Conservation (phyloP, 768 basidiomycete species). For the Tulasnella sp. region DNA sequence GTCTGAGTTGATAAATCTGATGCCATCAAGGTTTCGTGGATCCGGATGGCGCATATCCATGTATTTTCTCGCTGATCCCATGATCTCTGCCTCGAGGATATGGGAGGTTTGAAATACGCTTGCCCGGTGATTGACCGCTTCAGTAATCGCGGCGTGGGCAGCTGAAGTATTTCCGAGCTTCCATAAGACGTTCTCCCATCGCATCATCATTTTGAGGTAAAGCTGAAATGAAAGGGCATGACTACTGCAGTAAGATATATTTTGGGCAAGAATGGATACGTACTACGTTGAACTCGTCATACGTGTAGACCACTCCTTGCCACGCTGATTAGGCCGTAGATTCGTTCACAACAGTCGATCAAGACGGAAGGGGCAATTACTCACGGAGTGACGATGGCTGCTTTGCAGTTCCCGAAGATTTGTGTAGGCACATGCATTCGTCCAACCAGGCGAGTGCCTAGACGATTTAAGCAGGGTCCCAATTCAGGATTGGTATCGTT, state of each 20-base stretch:
- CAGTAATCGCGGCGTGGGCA: constrained; percentile 41
- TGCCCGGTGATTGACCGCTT: background rate
- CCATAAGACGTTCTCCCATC: constrained; percentile 42
- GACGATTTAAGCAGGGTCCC: too few relatives aligned
- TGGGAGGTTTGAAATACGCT: background rate
- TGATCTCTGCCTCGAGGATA: background rate
- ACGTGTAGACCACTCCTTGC: background rate
- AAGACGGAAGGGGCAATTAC: background rate
- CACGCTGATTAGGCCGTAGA: background rate
- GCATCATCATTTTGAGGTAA: constrained; percentile 40
- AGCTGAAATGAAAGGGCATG: background rate
- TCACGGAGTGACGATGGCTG: background rate
- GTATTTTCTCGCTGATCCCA: background rate
- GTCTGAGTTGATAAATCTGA: constrained; percentile 14
- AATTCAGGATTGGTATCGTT: too few relatives aligned
- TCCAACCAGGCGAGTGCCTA: too few relatives aligned
- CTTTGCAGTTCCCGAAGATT: background rate
- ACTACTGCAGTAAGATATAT: background rate
- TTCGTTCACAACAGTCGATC: background rate
- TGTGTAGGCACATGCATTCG: too few relatives aligned
- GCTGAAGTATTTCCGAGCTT: constrained; percentile 47
- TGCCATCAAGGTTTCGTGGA: background rate
- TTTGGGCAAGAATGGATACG: background rate
- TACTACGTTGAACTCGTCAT: background rate
- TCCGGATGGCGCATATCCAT: background rate